These are phyloP conservation scores for Candida glaebosa DNA, from an alignment of 805 yeast species.

Conservation along the genomic window DNA sequence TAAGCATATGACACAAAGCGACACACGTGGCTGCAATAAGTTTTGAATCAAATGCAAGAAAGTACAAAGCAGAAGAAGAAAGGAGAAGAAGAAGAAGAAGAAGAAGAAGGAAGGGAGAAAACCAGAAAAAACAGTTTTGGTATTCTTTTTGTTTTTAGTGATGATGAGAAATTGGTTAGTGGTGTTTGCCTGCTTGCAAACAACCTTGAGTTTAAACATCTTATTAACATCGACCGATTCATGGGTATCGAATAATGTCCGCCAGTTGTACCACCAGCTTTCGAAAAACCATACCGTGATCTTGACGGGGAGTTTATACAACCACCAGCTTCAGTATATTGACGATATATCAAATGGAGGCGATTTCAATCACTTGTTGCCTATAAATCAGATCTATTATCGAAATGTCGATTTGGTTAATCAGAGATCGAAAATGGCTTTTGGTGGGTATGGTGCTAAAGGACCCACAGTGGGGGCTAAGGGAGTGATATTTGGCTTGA, in stretches of 20 bases:
- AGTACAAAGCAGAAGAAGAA: too few relatives aligned
- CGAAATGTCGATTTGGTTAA: constrained; percentile 11
- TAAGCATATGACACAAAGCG: background rate
- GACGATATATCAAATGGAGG: constrained; percentile 23
- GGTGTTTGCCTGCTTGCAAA: background rate
- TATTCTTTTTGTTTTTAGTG: background rate
- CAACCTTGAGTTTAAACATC: constrained; percentile 21
- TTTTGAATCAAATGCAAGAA: too few relatives aligned
- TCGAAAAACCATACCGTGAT: constrained; percentile 29
- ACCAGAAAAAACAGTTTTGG: too few relatives aligned
- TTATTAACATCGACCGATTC: constrained; percentile 30
- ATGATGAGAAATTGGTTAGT: background rate
- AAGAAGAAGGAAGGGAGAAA: background rate
- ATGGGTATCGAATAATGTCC: constrained; percentile 35
- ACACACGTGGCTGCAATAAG: background rate
- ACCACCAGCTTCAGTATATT: constrained; percentile 4
- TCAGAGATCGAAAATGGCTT: background rate
- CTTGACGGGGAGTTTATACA: constrained; percentile 30
- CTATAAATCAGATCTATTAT: constrained; percentile 28
- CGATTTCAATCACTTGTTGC: constrained; percentile 31
- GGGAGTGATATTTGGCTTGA: constrained; percentile 7
- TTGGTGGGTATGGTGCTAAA: background rate
- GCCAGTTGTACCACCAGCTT: constrained; percentile 26
- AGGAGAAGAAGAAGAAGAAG: background rate
- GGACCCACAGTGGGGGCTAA: constrained; percentile 6